These are phyloP conservation scores for Zoysia japonica DNA, from an alignment of 176 grass and related monocot genomes.

Conservation along the genomic window DNA sequence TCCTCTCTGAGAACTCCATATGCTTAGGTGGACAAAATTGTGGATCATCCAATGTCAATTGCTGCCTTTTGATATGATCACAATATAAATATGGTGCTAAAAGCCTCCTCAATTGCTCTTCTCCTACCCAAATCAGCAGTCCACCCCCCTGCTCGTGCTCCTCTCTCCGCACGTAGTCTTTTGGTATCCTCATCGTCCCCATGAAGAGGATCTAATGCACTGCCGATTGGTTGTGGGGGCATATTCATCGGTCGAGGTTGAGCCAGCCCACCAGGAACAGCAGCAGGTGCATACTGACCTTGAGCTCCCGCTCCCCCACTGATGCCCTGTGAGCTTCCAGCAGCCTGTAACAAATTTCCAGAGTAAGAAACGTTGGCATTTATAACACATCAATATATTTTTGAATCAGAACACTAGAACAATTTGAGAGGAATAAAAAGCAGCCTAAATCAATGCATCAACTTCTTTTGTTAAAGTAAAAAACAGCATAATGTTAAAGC, in stretches of 20 bases:
- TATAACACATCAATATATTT: conserved; percentile 1
- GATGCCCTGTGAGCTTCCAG: conserved; percentile 72
- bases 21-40: background rate
- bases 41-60: conserved; percentile 7
- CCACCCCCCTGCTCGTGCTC: conserved; percentile 84
- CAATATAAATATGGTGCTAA: conserved; percentile 71
- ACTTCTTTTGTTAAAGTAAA: background rate
- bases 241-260: conserved; percentile 81
- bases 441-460: background rate
- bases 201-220: conserved; percentile 52
- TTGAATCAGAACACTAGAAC: background rate
- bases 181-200: conserved; percentile 70
- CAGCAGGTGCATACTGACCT: conserved; percentile 86
- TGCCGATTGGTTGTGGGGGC: conserved; percentile 51
- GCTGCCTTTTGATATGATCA: conserved; percentile 9
- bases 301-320: conserved; percentile 50
- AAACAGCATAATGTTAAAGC: background rate
- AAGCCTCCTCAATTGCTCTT: conserved; percentile 85
- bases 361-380: conserved; percentile 30
- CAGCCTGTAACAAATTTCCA: conserved; percentile 55
- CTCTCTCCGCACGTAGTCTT: conserved; percentile 56
- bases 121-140: conserved; percentile 68
- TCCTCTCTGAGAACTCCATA: background rate
- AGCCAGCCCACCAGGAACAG: conserved; percentile 48
- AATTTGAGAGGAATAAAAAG: background rate